Evolutionary conservation across 352 stramenopile genomes (phyloP), one percentile per base, ranked within the genome.

Genomic region (Globisporangium orthogonon): DNA sequence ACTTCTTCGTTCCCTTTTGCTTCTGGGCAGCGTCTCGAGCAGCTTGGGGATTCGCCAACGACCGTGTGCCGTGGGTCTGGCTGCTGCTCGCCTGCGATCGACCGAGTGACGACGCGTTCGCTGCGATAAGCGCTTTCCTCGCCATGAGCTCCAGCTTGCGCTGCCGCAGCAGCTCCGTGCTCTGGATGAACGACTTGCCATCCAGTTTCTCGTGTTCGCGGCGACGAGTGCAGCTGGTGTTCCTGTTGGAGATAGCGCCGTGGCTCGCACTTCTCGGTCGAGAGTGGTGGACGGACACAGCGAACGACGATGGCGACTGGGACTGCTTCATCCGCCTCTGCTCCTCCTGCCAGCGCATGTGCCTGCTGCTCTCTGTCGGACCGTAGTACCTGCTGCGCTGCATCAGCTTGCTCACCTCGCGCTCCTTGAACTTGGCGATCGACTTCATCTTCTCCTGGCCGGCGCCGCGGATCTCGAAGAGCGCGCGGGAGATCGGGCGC

Each of bases 351-450:
- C 82, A 91, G 9, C 79, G 75, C 67, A 86, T 89, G 61, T 85
- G 78, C 0, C 78, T 76, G 65, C 75, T 86, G 67, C 82, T 90
- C 64, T 89, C 77, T 0, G 82, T 91, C 5, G 82, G 82, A 0
- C 82, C 82, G 59, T 89, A 85, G 65, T 91, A 91, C 35, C 78
- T 76, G 71, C 81, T 89, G 10, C 79, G 78, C n/a, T 63, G 72
- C 2, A 88, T 62, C 47, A 76, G 71, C 60, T 86, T 77, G 50
- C 56, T 68, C 53, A 79, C 66, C 51, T 73, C 57, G 17, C 76
- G 71, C 35, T 88, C 78, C 10, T 78, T 77, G 49, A 76, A 76
- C 30, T 79, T 84, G 14, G 78, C 71, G 40, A 80, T 50, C 0
- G 60, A 61, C 60, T 84, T 87, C 55, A 64, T 71, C 52, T 84